A percentile compares a stretch with the other conserved stretches of the same genome.
Evolutionary conservation across 257 asterid genomes (phyloP).

Genomic region (Scutellaria galericulata): DNA sequence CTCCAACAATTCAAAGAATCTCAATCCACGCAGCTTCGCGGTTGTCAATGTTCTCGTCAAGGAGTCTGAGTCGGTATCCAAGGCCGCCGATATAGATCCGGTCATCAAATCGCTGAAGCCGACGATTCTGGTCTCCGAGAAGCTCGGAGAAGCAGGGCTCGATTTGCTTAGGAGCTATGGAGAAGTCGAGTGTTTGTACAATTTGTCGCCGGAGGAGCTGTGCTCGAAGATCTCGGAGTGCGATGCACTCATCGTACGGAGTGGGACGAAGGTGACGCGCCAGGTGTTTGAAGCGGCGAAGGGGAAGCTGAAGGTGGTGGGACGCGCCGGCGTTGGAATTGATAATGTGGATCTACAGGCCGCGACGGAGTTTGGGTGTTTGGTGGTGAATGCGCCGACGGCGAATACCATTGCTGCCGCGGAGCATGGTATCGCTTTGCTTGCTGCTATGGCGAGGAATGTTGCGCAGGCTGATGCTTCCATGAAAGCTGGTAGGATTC

Average conservation of each 20-base stretch:
- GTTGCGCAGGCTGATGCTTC: slow-evolving; percentile 97
- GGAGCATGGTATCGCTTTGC: slow-evolving; percentile 87
- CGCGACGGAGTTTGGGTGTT: slow-evolving; percentile 88
- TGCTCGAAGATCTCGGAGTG: slow-evolving; percentile 66
- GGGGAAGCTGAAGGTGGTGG: slow-evolving; percentile 84
- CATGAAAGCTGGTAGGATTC: slow-evolving; percentile 76
- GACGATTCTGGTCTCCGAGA: slow-evolving; percentile 90
- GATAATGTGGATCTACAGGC: slow-evolving; percentile 97
- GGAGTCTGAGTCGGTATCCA: slow-evolving; percentile 46
- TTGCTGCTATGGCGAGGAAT: slow-evolving; percentile 84
- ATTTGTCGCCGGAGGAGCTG: slow-evolving; percentile 70
- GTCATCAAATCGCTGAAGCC: slow-evolving; percentile 46
- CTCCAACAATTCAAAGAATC: slow-evolving; percentile 31
- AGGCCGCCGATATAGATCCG: slow-evolving; percentile 42
- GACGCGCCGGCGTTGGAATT: slow-evolving; percentile 95
- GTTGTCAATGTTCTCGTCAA: slow-evolving; percentile 41
- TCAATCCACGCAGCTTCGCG: slow-evolving; percentile 19
- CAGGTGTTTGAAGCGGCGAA: slow-evolving; percentile 82
- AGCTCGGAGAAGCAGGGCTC: slow-evolving; percentile 87
- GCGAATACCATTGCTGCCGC: slow-evolving; percentile 97
- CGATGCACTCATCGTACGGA: slow-evolving; percentile 86
- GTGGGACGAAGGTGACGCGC: slow-evolving; percentile 95
- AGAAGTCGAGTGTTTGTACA: slow-evolving; percentile 66
- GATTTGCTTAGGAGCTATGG: slow-evolving; percentile 63
- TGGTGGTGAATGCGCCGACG: slow-evolving; percentile 95